A percentile compares a stretch with the other conserved stretches of the same genome.
Conservation (phyloP, 2,329 filamentous ascomycete species). For the Fusarium succisae region DNA sequence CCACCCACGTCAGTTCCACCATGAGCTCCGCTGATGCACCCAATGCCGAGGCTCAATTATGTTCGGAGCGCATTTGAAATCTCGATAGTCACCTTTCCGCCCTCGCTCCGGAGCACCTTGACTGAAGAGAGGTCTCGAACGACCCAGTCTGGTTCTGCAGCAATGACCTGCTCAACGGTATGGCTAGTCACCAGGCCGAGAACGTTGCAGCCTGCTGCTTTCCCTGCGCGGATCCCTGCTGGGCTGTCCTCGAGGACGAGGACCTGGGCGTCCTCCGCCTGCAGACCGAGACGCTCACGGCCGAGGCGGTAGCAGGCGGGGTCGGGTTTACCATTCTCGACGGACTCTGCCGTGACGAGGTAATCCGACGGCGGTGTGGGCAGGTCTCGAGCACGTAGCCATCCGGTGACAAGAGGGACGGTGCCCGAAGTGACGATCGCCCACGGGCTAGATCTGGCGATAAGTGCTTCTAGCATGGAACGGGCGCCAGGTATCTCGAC, state of each 20-base stretch:
- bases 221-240: conserved; percentile 83
- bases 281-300: conserved; percentile 66
- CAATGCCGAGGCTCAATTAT: conserved; percentile 25
- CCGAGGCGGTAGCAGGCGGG: conserved; percentile 78
- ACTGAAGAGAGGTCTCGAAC: conserved; percentile 82
- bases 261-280: conserved; percentile 59
- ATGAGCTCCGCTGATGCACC: conserved; percentile 4
- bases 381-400: conserved; percentile 74
- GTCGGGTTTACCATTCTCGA: conserved; percentile 79
- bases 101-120: conserved; percentile 65
- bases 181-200: conserved; percentile 89
- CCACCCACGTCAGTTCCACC: conserved; percentile 6
- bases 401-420: conserved; percentile 72
- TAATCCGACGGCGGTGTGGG: conserved; percentile 65
- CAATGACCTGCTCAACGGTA: conserved; percentile 73
- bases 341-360: conserved; percentile 80
- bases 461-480: conserved; percentile 72
- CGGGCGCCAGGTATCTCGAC: conserved; percentile 87
- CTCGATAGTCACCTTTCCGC: conserved; percentile 72
- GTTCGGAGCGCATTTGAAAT: conserved; percentile 68
- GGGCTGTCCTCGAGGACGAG: conserved; percentile 91
- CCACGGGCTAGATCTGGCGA: conserved; percentile 74
- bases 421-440: conserved; percentile 86
- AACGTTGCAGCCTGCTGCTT: conserved; percentile 86
- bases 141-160: conserved; percentile 88